Base-by-base conservation (phyloP, 164 flowering plant species). In the Cinnamomum micranthum region DNA sequence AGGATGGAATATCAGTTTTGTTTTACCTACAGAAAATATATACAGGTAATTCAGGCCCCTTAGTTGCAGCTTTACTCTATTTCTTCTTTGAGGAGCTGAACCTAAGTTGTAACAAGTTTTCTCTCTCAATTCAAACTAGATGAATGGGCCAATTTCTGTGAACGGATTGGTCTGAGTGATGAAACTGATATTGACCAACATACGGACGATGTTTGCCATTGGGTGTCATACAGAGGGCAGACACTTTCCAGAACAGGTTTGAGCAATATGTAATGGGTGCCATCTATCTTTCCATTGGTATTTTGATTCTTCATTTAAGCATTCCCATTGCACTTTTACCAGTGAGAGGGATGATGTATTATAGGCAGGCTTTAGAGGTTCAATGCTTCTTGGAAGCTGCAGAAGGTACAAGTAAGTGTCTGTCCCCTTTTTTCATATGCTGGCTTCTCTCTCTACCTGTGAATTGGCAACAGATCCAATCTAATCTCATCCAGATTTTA, bases 341-440 rank as follows among this genome's bases (percentile, higher is more conserved):
- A 96, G 99, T 96, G 82, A 90, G 99, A 78, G 99, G 99, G 75
- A 96, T 96, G 99, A 96, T 96, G 98, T 96, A 96, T 82, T 92
- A 96, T 79, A 85, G 91, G 69, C 83, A 85, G 74, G 95, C 99
- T 74, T 74, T 96, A 71, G 91, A 91, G 79, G 91, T 96, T 70
- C 99, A 94, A 71, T 91, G 89, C 86, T 86, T 85, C 75, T 86
- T 89, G 78, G 99, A 96, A 80, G 84, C 73, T 73, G 92, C 87
- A 65, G 90, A 83, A 41, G 97, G 91, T 76, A 60, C 22, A 82
- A 92, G 98, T 93, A 79, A 80, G 83, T 58, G 47, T 41, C 9
- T 15, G 24, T 4, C 13, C 25, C 58, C 47, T 69, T 25, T 19
- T 41, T 14, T 69, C 47, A 41, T 41, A 41, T 41, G 47, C 47